A percentile compares a stretch with the other conserved stretches of the same genome.
Evolutionary conservation across 1,284 basidiomycete species (phyloP).

Genomic region (Apiotrichum laibachii): DNA sequence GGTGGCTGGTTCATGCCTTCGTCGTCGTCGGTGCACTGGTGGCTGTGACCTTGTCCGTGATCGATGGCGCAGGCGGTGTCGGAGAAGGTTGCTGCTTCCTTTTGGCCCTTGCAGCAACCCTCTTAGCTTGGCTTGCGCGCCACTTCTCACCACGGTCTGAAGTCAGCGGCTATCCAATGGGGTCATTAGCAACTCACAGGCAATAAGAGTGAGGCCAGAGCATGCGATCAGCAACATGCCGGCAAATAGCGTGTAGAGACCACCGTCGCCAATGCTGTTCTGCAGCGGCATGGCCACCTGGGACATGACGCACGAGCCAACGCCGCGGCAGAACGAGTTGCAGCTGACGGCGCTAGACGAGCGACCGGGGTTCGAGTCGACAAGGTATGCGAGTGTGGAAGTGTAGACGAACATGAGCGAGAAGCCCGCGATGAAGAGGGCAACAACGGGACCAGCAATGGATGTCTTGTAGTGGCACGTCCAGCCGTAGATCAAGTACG

Average conservation of each 20-base stretch:
- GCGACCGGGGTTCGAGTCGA: constrained; percentile 60
- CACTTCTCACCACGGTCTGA: constrained; percentile 30
- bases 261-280: constrained; percentile 64
- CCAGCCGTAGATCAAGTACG: constrained; percentile 73
- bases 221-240: constrained; percentile 58
- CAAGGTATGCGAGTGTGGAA: constrained; percentile 59
- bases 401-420: constrained; percentile 59
- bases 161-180: not conserved
- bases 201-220: constrained; percentile 29
- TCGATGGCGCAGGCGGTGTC: too few relatives aligned
- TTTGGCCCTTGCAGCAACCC: constrained; percentile 3
- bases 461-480: constrained; percentile 61
- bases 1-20: too few relatives aligned
- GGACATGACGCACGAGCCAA: constrained; percentile 43
- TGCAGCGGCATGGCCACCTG: constrained; percentile 48
- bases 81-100: too few relatives aligned
- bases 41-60: too few relatives aligned
- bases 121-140: constrained; percentile 15
- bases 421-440: constrained; percentile 64
- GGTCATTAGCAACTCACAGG: constrained; percentile 20
- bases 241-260: constrained; percentile 70
- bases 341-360: constrained; percentile 42
- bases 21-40: too few relatives aligned
- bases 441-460: constrained; percentile 60
- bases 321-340: constrained; percentile 47